These are phyloP conservation scores for Alternaria atra DNA, from an alignment of 2,329 filamentous ascomycete species.

Conservation along the genomic window DNA sequence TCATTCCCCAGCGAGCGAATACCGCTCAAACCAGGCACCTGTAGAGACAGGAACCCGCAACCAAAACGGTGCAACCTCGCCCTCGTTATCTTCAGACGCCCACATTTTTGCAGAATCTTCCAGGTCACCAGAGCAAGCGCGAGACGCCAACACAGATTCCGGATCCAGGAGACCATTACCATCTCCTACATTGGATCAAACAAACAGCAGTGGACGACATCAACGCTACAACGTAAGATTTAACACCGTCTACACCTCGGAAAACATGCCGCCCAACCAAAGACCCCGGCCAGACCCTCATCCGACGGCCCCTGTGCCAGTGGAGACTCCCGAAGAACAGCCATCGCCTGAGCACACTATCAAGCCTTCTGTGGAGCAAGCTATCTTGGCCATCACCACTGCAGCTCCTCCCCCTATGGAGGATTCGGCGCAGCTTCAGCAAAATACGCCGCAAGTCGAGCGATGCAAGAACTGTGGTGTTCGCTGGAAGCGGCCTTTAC, in stretches of 20 bases:
- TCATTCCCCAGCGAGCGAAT: slow-evolving; percentile 11
- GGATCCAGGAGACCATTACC: slow-evolving; percentile 15
- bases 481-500: slow-evolving; percentile 30
- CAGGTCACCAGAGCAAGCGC: slow-evolving; percentile 23
- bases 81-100: slow-evolving; percentile 7
- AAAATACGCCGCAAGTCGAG: slow-evolving; percentile 29
- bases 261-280: slow-evolving; percentile 29
- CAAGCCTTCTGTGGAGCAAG: slow-evolving; percentile 18
- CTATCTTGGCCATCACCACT: slow-evolving; percentile 5
- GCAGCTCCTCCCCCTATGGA: slow-evolving; percentile 2
- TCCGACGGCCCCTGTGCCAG: slow-evolving; percentile 11
- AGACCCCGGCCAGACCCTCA: slow-evolving; percentile 28
- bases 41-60: slow-evolving; percentile 9
- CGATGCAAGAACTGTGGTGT: slow-evolving; percentile 32
- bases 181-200: slow-evolving; percentile 18
- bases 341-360: slow-evolving; percentile 12
- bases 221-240: slow-evolving; percentile 41
- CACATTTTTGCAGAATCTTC: slow-evolving; percentile 9
- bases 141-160: slow-evolving; percentile 16
- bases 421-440: slow-evolving; percentile 14
- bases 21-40: slow-evolving; percentile 12
- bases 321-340: slow-evolving; percentile 15
- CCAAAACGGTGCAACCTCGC: slow-evolving; percentile 15
- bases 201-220: slow-evolving; percentile 24
- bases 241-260: slow-evolving; percentile 27